Conservation (phyloP, 2,329 filamentous ascomycete genomes). For the Ophiobolus disseminans region DNA sequence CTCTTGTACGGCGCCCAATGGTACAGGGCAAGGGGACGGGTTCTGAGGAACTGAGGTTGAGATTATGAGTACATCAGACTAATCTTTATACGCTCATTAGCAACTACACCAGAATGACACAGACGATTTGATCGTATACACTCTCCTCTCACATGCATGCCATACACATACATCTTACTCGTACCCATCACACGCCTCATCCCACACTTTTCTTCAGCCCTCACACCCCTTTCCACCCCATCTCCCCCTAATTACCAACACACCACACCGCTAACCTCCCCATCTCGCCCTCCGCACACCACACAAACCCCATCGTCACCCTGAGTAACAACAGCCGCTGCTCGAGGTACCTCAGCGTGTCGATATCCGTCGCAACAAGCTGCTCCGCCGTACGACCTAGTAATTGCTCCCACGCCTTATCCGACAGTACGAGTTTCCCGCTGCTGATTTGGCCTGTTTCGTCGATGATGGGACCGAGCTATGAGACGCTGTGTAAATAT, state of each 20-base stretch:
- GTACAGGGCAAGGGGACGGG: no score
- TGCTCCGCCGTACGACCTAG: constrained; percentile 55
- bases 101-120: constrained; percentile 17
- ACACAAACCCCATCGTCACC: constrained; percentile 63
- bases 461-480: constrained; percentile 56
- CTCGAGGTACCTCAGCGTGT: constrained; percentile 59
- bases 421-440: constrained; percentile 62
- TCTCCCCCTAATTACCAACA: constrained; percentile 23
- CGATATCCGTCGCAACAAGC: constrained; percentile 49
- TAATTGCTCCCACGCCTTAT: constrained; percentile 61
- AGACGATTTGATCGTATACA: not conserved
- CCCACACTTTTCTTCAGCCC: no score
- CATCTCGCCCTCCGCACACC: constrained; percentile 50
- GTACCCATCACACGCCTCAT: no score
- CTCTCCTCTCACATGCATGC: not conserved
- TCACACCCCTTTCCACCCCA: not conserved
- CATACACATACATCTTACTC: no score
- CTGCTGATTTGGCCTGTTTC: constrained; percentile 63
- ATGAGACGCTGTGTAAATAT: not conserved
- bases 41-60: no score
- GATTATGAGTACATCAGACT: constrained; percentile 8
- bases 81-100: constrained; percentile 39
- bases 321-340: constrained; percentile 60
- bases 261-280: constrained; percentile 44
- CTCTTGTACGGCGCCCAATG: no score